A percentile compares a stretch with the other conserved stretches of the same genome.
These are phyloP conservation scores for Pestalotiopsis fici DNA, from an alignment of 2,329 filamentous ascomycete genomes.

Conservation along the genomic window DNA sequence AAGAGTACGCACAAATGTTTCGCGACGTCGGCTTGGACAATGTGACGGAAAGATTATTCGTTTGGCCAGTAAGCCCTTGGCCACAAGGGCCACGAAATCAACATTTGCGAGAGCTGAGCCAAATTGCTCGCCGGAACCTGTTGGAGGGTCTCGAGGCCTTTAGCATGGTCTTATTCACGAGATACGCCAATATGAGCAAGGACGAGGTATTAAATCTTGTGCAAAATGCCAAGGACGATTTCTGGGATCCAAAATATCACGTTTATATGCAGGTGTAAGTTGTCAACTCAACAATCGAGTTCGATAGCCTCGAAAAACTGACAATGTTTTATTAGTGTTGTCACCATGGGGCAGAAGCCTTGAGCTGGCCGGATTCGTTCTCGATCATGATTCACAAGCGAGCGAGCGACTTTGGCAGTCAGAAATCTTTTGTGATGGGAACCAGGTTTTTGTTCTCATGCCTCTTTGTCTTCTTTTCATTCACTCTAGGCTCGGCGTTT, in stretches of 20 bases:
- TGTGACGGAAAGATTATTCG: slow-evolving; percentile 9
- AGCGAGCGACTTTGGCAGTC: background rate
- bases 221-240: slow-evolving; percentile 5
- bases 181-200: background rate
- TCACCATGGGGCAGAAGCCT: slow-evolving; percentile 8
- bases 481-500: background rate
- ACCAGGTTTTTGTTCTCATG: background rate
- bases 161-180: slow-evolving; percentile 4
- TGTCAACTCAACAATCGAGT: background rate
- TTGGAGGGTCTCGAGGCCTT: slow-evolving; percentile 1
- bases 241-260: slow-evolving; percentile 8
- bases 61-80: slow-evolving; percentile 15
- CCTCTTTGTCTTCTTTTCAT: background rate
- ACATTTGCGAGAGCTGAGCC: slow-evolving; percentile 8
- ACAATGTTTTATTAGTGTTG: background rate
- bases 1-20: slow-evolving; percentile 9
- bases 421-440: background rate
- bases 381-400: background rate
- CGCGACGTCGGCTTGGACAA: slow-evolving; percentile 10
- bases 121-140: background rate
- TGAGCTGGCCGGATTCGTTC: background rate
- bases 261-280: slow-evolving; percentile 8
- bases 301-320: background rate
- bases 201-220: slow-evolving; percentile 4
- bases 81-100: slow-evolving; percentile 10